A percentile compares a stretch with the other conserved stretches of the same genome.
phyloP scores from a whole-genome alignment of 2,329 filamentous ascomycete genomes.

The Trichoderma endophyticum region DNA sequence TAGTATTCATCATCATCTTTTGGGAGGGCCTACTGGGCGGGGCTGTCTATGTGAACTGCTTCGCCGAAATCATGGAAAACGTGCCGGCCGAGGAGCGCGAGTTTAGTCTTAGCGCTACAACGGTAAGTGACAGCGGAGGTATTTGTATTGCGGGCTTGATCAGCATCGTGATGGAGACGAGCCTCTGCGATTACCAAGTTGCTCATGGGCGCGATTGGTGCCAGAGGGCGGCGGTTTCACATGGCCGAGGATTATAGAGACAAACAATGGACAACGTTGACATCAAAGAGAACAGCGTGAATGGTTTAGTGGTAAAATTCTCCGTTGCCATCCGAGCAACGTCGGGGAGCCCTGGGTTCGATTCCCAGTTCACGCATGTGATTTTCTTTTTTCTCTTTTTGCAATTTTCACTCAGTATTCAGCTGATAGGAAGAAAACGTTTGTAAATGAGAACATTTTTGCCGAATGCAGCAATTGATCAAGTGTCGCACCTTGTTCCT shows the following conservation, averaged over 20 bases:
- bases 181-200: slow-evolving; percentile 82
- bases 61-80: slow-evolving; percentile 86
- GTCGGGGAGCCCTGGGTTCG: slow-evolving; percentile 35
- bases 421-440: neutral
- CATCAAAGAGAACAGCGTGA: slow-evolving; percentile 10
- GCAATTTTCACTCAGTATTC: neutral
- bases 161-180: slow-evolving; percentile 77
- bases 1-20: slow-evolving; percentile 82
- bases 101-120: slow-evolving; percentile 86
- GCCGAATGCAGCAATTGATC: neutral
- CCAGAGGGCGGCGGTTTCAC: slow-evolving; percentile 47
- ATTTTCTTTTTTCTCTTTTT: slow-evolving; percentile 7
- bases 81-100: slow-evolving; percentile 76
- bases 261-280: neutral
- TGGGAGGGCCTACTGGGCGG: slow-evolving; percentile 94
- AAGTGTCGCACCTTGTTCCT: neutral
- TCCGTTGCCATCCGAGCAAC: slow-evolving; percentile 33
- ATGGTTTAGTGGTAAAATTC: slow-evolving; percentile 36
- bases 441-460: neutral
- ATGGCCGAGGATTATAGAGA: slow-evolving; percentile 8
- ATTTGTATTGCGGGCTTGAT: slow-evolving; percentile 86
- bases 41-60: slow-evolving; percentile 92
- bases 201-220: slow-evolving; percentile 75
- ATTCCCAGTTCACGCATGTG: slow-evolving; percentile 33
- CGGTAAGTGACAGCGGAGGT: slow-evolving; percentile 85